phyloP scores from a whole-genome alignment of 2,329 filamentous ascomycete genomes.

The Botrytis fabae region DNA sequence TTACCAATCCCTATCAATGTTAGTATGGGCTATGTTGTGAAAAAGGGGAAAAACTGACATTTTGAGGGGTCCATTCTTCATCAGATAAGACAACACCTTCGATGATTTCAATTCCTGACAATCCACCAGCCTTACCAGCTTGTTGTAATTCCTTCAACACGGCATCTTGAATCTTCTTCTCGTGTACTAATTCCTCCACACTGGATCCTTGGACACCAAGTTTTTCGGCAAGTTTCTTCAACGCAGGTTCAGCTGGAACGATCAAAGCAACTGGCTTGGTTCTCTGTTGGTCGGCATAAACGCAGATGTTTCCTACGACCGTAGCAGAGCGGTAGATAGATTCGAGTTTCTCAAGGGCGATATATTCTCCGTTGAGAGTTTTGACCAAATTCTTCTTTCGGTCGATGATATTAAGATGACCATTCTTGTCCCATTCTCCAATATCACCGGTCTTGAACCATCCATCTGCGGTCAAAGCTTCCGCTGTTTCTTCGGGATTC shows the following conservation, averaged over 20 bases:
- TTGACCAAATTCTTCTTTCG: constrained; percentile 99
- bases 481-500: constrained; percentile 80
- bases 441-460: constrained; percentile 99
- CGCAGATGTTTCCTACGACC: constrained; percentile 83
- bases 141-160: constrained; percentile 68
- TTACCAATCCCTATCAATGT: constrained; percentile 57
- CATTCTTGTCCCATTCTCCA: constrained; percentile 79
- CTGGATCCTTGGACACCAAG: constrained; percentile 63
- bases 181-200: constrained; percentile 64
- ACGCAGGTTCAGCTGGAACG: constrained; percentile 62
- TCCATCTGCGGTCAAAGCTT: constrained; percentile 75
- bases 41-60: constrained; percentile 56
- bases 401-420: constrained; percentile 85
- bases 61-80: constrained; percentile 85
- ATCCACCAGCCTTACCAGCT: constrained; percentile 63
- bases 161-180: constrained; percentile 61
- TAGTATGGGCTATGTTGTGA: constrained; percentile 42
- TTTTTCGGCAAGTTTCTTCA: constrained; percentile 59
- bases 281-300: constrained; percentile 75
- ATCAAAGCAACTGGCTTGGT: constrained; percentile 82
- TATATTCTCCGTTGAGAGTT: constrained; percentile 93
- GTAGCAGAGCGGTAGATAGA: constrained; percentile 79
- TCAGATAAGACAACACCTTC: constrained; percentile 75
- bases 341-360: constrained; percentile 94
- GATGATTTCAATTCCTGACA: constrained; percentile 72